Conservation (phyloP, 2,329 filamentous ascomycete genomes). For the Cladosporium colombiae region DNA sequence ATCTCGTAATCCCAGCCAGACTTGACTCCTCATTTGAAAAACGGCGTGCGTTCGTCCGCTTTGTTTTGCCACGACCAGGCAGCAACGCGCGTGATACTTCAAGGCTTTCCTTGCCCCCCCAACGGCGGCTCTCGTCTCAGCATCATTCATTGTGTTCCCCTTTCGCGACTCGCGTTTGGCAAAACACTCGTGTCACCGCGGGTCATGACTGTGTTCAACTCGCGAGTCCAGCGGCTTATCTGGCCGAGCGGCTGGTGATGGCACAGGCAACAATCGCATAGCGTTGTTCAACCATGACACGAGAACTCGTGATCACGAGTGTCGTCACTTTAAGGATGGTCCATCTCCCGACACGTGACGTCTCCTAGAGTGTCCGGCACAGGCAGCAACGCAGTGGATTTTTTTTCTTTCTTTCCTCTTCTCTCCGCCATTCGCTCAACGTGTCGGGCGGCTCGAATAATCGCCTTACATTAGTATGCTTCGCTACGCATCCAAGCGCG, state of each 20-base stretch:
- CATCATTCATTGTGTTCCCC: neutral
- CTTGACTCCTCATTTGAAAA: neutral
- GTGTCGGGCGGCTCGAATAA: neutral
- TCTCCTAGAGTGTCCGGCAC: constrained; percentile 2
- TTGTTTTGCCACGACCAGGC: neutral
- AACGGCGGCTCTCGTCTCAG: neutral
- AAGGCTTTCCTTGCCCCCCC: neutral
- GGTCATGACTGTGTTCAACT: neutral
- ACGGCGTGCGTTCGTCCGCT: neutral
- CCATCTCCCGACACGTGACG: neutral
- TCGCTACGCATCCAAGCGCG: constrained; percentile 1
- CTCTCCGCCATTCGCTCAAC: neutral
- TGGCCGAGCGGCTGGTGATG: neutral
- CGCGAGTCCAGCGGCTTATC: too few species aligned
- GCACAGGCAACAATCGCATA: neutral
- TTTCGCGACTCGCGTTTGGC: neutral
- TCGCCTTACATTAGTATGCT: constrained; percentile 1
- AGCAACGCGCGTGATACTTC: neutral
- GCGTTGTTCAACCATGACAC: neutral
- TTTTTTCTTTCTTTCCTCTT: neutral
- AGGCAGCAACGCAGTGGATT: neutral
- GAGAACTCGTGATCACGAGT: neutral
- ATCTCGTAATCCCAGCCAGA: neutral
- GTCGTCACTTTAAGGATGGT: neutral
- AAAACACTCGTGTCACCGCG: neutral